A percentile compares a stretch with the other conserved stretches of the same genome.
Conservation (phyloP, 768 basidiomycete genomes). For the Trametes meyenii region DNA sequence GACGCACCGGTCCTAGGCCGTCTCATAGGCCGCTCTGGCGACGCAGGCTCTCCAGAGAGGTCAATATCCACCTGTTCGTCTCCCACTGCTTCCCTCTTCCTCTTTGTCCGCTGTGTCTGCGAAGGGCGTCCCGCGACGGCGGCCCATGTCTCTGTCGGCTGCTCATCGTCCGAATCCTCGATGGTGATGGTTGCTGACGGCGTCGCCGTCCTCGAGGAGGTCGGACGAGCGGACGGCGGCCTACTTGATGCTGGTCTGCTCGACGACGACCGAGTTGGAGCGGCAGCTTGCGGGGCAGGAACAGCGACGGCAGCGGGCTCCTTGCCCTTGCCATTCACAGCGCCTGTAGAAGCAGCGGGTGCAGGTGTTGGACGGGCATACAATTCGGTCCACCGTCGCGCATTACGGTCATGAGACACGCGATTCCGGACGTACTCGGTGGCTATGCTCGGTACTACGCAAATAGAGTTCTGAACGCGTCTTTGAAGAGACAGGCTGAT, state of each 20-base stretch:
- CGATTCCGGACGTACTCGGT: conserved; percentile 68
- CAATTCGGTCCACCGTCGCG: conserved; percentile 74
- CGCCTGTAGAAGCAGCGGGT: conserved; percentile 27
- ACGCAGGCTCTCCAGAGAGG: conserved; percentile 12
- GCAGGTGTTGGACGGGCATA: conserved; percentile 60
- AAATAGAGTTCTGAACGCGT: neutral
- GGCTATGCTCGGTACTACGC: conserved; percentile 69
- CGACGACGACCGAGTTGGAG: neutral
- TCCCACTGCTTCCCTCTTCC: conserved; percentile 24
- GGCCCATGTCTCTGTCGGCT: neutral
- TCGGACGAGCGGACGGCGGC: neutral
- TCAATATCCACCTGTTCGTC: conserved; percentile 15
- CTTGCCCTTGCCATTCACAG: conserved; percentile 22
- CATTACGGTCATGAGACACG: conserved; percentile 72
- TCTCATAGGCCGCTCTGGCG: conserved; percentile 2
- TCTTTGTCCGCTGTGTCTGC: conserved; percentile 18
- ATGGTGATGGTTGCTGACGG: conserved; percentile 29
- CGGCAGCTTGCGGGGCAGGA: neutral
- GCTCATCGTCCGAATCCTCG: conserved; percentile 34
- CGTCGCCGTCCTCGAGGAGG: conserved; percentile 1
- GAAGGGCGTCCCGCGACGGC: neutral
- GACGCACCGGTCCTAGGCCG: conserved; percentile 1
- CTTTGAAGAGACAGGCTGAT: neutral
- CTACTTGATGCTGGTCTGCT: neutral
- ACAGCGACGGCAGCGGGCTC: neutral